Conservation (phyloP, 2,329 filamentous ascomycete genomes). For the Nemania sp. region DNA sequence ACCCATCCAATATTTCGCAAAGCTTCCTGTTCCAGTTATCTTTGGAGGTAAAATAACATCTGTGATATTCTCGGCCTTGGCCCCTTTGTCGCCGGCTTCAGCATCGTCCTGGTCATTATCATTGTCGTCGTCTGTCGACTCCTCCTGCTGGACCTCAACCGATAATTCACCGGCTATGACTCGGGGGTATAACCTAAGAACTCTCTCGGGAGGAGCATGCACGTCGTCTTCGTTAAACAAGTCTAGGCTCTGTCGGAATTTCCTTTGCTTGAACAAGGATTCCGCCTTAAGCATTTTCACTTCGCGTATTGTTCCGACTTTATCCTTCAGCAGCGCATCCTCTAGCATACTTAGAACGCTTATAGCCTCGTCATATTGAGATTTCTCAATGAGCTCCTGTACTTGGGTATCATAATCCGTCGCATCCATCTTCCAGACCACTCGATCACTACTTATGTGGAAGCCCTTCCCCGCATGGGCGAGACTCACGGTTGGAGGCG, state of each 20-base stretch:
- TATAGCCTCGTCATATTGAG: constrained; percentile 88
- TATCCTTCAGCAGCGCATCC: constrained; percentile 87
- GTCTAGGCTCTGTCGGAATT: constrained; percentile 87
- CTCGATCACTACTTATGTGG: constrained; percentile 89
- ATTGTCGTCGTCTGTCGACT: constrained; percentile 61
- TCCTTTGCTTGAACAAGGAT: constrained; percentile 81
- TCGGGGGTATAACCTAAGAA: constrained; percentile 85
- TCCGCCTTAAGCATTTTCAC: constrained; percentile 95
- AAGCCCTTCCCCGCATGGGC: constrained; percentile 97
- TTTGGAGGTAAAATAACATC: constrained; percentile 53
- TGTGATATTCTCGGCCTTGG: constrained; percentile 44
- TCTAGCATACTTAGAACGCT: constrained; percentile 91
- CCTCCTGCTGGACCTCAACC: constrained; percentile 60
- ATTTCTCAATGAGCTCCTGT: constrained; percentile 79
- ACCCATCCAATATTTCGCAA: constrained; percentile 67
- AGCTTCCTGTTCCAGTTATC: constrained; percentile 55
- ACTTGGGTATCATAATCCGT: constrained; percentile 92
- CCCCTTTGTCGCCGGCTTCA: constrained; percentile 50
- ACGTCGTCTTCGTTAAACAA: constrained; percentile 87
- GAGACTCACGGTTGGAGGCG: constrained; percentile 91
- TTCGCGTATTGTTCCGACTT: constrained; percentile 81
- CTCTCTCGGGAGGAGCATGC: constrained; percentile 87
- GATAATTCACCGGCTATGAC: constrained; percentile 87
- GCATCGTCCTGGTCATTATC: constrained; percentile 54
- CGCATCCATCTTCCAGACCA: constrained; percentile 95